phyloP scores from a whole-genome alignment of 306 rosid genomes.

The Pyrus pyrifolia region DNA sequence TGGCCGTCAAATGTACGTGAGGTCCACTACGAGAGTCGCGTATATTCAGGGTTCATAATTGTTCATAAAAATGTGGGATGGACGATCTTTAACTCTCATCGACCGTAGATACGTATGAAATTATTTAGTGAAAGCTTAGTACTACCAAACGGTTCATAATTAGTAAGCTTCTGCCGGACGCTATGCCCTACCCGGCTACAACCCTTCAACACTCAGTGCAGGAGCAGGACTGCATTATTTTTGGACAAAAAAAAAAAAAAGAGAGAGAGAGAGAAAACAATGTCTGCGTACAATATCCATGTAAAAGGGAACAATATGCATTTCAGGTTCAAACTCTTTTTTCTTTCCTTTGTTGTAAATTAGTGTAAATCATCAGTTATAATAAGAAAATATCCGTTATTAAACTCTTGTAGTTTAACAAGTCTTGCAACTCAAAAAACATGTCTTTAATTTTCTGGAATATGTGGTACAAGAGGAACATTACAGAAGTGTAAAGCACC shows the following conservation, averaged over 20 bases:
- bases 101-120: neutral
- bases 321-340: no score
- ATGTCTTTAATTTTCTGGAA: neutral
- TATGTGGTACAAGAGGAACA: neutral
- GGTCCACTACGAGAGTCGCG: neutral
- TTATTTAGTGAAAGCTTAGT: neutral
- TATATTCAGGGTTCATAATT: neutral
- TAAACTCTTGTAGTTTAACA: neutral
- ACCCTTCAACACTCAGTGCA: no score
- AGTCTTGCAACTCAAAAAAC: neutral
- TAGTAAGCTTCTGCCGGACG: neutral
- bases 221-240: no score
- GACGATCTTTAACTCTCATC: neutral
- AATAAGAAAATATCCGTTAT: fast-evolving
- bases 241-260: no score
- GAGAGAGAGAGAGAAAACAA: no score
- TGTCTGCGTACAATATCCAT: no score
- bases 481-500: neutral
- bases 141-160: neutral
- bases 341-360: no score
- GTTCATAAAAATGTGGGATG: neutral
- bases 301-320: fast-evolving
- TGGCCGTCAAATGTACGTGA: neutral
- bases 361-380: no score
- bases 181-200: neutral